These are phyloP conservation scores for Linum trigynum DNA, from an alignment of 345 rosid genomes.

Conservation along the genomic window DNA sequence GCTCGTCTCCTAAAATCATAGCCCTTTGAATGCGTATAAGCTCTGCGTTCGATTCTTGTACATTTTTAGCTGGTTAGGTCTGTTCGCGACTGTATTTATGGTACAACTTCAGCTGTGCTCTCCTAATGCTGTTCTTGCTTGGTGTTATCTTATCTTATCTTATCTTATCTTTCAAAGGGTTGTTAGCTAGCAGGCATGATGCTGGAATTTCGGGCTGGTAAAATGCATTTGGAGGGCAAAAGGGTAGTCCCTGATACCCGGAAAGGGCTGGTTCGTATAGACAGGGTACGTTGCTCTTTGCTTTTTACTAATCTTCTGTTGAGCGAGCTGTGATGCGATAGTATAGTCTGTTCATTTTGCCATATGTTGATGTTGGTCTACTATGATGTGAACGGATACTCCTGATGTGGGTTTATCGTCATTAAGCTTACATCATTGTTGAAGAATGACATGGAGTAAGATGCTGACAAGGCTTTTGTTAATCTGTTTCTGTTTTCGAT, in stretches of 20 bases:
- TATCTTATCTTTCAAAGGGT: not conserved
- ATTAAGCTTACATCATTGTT: not conserved
- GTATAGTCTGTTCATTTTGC: not conserved
- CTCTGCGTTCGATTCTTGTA: not conserved
- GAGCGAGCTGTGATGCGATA: not conserved
- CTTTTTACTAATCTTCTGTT: not conserved
- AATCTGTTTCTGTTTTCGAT: not conserved
- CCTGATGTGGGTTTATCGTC: not conserved
- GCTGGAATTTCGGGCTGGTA: slow-evolving; percentile 98
- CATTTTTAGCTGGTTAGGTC: not conserved
- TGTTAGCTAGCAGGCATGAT: slow-evolving; percentile 43
- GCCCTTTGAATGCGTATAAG: not conserved
- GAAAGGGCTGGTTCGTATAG: slow-evolving; percentile 82
- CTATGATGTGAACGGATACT: not conserved
- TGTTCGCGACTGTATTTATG: not conserved
- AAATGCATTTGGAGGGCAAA: slow-evolving; percentile 72
- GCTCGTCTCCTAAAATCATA: not conserved
- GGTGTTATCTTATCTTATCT: not conserved
- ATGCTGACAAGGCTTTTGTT: not conserved
- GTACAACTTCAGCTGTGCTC: not conserved
- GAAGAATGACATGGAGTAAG: not conserved
- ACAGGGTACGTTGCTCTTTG: slow-evolving; percentile 39
- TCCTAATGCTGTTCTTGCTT: not conserved
- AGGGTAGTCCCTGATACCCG: slow-evolving; percentile 79
- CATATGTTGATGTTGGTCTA: not conserved